Base-by-base conservation (phyloP, 2,329 filamentous ascomycete species). In the Acarospora socialis region DNA sequence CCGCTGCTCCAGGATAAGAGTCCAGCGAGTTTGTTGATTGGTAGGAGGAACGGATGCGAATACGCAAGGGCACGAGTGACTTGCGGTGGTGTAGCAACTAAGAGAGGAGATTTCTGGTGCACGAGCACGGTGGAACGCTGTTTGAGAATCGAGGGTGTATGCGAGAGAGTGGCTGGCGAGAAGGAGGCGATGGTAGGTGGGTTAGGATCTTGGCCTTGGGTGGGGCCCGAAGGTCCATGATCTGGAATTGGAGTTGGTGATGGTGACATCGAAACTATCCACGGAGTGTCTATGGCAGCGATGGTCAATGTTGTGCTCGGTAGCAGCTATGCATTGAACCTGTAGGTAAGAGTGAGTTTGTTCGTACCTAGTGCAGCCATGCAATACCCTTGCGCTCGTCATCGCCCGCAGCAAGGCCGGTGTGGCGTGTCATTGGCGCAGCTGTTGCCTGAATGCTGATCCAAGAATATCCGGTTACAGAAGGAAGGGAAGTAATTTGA, bases 31-130 rank as follows among this genome's bases (percentile, higher is more conserved):
- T 79, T 81, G 54, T 94, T 95, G 35, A 95, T 63, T 4, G 86
- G 84, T 5, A 93, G 63, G 5, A 98, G 65, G 52, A 94, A 95
- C 0, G 90, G 86, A 52, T 98, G 87, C 41, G 86, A 93, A 54
- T 95, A 94, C 42, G 87, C 87, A 38, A 98, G 68, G 9, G 87
- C 86, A 45, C 90, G 74, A 2, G 90, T 98, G 52, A 98, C 78
- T 51, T 93, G 82, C 2, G 90, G 90, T 25, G 90, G 90, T 7
- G 90, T 98, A 10, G 87, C 84, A 37, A 92, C 77, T 12, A 98
- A 68, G 27, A 98, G 60, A 7, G 90, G 90, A 10, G 83, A 93
- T 59, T 95, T 98, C 55, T 93, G 87, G 56, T 95, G 86, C 13
- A 98, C 86, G 45, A 95, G 74, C 45, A 98, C 86, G 35, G 83